phyloP scores from a whole-genome alignment of 2,329 filamentous ascomycete genomes.

The Claviceps digitariae region DNA sequence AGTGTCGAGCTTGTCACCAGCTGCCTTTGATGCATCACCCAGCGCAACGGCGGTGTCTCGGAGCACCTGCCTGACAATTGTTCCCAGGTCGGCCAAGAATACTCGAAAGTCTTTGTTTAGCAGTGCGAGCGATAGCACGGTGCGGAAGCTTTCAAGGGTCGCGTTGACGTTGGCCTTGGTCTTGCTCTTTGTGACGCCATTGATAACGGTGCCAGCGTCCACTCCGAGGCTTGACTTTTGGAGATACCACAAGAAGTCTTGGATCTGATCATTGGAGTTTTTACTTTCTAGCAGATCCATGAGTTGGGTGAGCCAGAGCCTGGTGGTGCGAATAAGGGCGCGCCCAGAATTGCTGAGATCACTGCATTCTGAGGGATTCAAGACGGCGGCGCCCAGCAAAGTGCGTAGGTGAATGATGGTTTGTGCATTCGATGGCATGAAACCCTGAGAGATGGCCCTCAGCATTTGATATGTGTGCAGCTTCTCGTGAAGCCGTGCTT shows the following conservation, averaged over 20 bases:
- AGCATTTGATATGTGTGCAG: constrained; percentile 89
- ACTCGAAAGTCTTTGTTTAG: constrained; percentile 84
- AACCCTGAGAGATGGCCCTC: constrained; percentile 67
- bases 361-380: constrained; percentile 50
- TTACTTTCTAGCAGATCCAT: constrained; percentile 74
- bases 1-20: constrained; percentile 60
- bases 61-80: constrained; percentile 72
- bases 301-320: constrained; percentile 63
- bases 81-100: constrained; percentile 68
- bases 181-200: constrained; percentile 16
- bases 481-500: constrained; percentile 72
- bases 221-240: constrained; percentile 51
- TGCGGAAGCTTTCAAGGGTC: constrained; percentile 66
- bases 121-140: constrained; percentile 70
- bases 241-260: constrained; percentile 83
- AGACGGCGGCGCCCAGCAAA: constrained; percentile 60
- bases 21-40: constrained; percentile 60
- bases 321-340: constrained; percentile 55
- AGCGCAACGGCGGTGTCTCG: constrained; percentile 72
- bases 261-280: constrained; percentile 72
- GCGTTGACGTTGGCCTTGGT: constrained; percentile 21
- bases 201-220: constrained; percentile 17
- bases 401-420: constrained; percentile 65
- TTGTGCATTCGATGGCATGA: constrained; percentile 87
- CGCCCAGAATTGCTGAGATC: constrained; percentile 68